Percentiles rank a stretch among this genome's conserved stretches.
phyloP scores from a whole-genome alignment of 495 filamentous ascomycete genomes.

The Hypoxylon intermedium region DNA sequence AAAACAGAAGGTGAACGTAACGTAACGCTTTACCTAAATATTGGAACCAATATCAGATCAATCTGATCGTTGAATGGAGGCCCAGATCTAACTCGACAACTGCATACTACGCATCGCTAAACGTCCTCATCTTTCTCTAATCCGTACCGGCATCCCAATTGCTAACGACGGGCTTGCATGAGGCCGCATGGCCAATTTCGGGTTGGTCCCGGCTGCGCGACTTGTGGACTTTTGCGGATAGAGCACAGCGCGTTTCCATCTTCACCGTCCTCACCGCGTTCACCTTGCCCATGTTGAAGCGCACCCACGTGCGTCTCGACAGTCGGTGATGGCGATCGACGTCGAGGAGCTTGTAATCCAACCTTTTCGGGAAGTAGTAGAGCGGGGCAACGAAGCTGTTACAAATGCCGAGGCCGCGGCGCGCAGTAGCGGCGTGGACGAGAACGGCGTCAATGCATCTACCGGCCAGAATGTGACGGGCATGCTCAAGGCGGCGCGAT shows the following conservation, averaged over 20 bases:
- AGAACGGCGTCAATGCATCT: constrained; percentile 13
- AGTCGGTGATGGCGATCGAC: constrained; percentile 44
- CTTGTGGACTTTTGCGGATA: constrained; percentile 10
- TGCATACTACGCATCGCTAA: too few species aligned
- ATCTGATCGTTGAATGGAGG: too few species aligned
- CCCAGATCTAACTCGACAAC: too few species aligned
- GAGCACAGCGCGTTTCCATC: constrained; percentile 4
- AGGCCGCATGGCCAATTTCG: constrained; percentile 13
- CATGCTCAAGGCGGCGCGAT: constrained; percentile 43
- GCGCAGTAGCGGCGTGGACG: constrained; percentile 15
- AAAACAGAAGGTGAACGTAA: constrained; percentile 29
- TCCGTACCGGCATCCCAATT: constrained; percentile 15
- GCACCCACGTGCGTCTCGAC: constrained; percentile 13
- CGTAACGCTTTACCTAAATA: constrained; percentile 6
- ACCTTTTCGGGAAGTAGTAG: constrained; percentile 48
- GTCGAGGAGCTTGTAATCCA: constrained; percentile 48
- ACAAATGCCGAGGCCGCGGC: constrained; percentile 40
- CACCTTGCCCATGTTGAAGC: constrained; percentile 24
- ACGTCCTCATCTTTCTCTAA: too few species aligned
- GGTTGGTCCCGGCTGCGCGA: constrained; percentile 17
- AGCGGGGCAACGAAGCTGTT: constrained; percentile 42
- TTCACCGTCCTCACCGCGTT: constrained; percentile 1
- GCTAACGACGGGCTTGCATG: too few species aligned
- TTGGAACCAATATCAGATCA: constrained; percentile 14
- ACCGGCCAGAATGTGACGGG: constrained; percentile 10